phyloP scores from a whole-genome alignment of 306 rosid species.

The Pterocarpus santalinus region DNA sequence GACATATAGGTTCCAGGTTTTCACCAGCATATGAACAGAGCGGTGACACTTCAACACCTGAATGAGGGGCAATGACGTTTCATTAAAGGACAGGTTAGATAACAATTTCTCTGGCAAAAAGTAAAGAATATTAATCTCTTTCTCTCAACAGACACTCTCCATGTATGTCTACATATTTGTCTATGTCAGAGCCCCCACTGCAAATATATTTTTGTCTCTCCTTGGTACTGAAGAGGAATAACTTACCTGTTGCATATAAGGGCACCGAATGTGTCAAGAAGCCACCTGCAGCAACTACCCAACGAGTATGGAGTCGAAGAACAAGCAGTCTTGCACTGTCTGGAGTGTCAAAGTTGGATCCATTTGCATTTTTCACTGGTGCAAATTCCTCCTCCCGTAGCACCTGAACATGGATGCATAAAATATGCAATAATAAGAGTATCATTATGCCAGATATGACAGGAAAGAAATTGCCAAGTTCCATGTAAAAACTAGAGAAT shows the following conservation, averaged over 20 bases:
- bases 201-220: conserved; percentile 14
- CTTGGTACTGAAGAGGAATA: conserved; percentile 7
- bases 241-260: conserved; percentile 85
- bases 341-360: conserved; percentile 93
- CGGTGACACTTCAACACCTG: conserved; percentile 98
- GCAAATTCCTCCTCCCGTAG: conserved; percentile 97
- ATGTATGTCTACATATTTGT: background rate
- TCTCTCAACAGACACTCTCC: too few relatives aligned
- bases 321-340: conserved; percentile 95
- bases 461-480: conserved; percentile 24
- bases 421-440: conserved; percentile 31
- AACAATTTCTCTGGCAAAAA: background rate
- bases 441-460: conserved; percentile 32
- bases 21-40: conserved; percentile 96
- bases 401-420: conserved; percentile 62
- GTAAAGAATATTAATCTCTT: background rate
- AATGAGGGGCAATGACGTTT: conserved; percentile 39
- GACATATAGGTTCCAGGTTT: conserved; percentile 92
- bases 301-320: conserved; percentile 95
- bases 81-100: conserved; percentile 11
- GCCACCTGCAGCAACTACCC: conserved; percentile 99
- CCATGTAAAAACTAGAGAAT: conserved; percentile 7
- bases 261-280: conserved; percentile 99
- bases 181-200: background rate
- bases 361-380: conserved; percentile 93